These are phyloP conservation scores for Eucalyptus sp. DNA, from an alignment of 345 rosid genomes.

Conservation along the genomic window DNA sequence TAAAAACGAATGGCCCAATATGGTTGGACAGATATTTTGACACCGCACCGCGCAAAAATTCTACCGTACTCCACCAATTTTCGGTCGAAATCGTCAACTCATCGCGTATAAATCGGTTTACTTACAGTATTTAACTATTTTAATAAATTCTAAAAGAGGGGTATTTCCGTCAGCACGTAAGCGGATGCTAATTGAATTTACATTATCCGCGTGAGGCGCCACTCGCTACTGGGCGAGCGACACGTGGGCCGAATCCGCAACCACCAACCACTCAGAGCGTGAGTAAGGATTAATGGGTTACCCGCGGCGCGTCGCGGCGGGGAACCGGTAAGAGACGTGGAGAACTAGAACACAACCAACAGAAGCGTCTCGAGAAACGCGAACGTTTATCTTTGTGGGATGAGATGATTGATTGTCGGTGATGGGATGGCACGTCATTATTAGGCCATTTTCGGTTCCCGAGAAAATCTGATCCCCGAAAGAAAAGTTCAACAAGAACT, in stretches of 20 bases:
- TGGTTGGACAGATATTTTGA: not conserved
- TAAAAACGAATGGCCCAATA: not conserved
- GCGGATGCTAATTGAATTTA: not conserved
- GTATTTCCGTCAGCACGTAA: not conserved
- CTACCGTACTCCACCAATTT: not conserved
- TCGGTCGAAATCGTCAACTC: not conserved
- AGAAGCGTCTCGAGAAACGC: not conserved
- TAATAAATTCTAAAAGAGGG: not conserved
- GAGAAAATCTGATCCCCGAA: not conserved
- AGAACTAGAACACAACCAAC: not conserved
- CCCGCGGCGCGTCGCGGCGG: not conserved
- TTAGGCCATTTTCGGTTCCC: not conserved
- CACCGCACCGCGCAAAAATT: not conserved
- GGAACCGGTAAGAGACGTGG: not conserved
- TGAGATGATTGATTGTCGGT: not conserved
- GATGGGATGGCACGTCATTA: not conserved
- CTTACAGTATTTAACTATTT: not conserved
- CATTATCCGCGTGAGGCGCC: not conserved
- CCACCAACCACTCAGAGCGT: not conserved
- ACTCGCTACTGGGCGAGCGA: not conserved
- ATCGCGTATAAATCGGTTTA: not conserved
- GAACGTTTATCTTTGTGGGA: not conserved
- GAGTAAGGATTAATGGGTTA: accelerated
- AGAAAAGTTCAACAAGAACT: not conserved
- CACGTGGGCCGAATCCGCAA: not conserved